A percentile compares a stretch with the other conserved stretches of the same genome.
Evolutionary conservation across 495 filamentous ascomycete species (phyloP).

Genomic region (Daldinia vernicosa): DNA sequence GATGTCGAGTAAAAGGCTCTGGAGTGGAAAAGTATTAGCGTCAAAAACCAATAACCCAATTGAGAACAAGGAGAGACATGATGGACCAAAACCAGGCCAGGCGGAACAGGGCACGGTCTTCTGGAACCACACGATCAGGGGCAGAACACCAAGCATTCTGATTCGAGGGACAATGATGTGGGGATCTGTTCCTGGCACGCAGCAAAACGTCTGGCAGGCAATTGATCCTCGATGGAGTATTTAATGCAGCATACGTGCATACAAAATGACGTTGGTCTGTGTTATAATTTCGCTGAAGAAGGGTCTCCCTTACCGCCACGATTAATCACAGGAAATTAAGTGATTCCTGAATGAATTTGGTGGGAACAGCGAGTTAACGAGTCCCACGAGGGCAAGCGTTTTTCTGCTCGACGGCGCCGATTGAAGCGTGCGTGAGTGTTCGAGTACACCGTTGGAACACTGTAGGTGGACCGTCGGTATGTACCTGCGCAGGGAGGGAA

Average conservation of each 20-base stretch:
- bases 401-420: constrained; percentile 50
- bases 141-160: constrained; percentile 42
- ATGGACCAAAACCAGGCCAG: constrained; percentile 38
- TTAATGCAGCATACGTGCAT: constrained; percentile 45
- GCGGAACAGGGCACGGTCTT: constrained; percentile 41
- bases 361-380: constrained; percentile 77
- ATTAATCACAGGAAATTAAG: constrained; percentile 64
- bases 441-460: constrained; percentile 65
- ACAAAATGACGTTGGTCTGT: constrained; percentile 43
- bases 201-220: constrained; percentile 41
- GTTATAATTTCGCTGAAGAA: constrained; percentile 47
- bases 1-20: constrained; percentile 45
- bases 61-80: constrained; percentile 42
- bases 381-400: constrained; percentile 67
- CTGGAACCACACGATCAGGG: constrained; percentile 45
- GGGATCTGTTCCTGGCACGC: constrained; percentile 44
- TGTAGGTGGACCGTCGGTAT: constrained; percentile 52
- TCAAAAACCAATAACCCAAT: constrained; percentile 40
- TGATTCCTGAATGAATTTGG: constrained; percentile 57
- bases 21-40: constrained; percentile 44
- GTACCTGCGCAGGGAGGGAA: constrained; percentile 53
- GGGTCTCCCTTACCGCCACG: constrained; percentile 73
- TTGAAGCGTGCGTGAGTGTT: constrained; percentile 54
- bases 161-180: constrained; percentile 43
- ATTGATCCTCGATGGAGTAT: constrained; percentile 44